Conservation (phyloP, 148 eudicot genomes). For the Heliosperma pusillum region DNA sequence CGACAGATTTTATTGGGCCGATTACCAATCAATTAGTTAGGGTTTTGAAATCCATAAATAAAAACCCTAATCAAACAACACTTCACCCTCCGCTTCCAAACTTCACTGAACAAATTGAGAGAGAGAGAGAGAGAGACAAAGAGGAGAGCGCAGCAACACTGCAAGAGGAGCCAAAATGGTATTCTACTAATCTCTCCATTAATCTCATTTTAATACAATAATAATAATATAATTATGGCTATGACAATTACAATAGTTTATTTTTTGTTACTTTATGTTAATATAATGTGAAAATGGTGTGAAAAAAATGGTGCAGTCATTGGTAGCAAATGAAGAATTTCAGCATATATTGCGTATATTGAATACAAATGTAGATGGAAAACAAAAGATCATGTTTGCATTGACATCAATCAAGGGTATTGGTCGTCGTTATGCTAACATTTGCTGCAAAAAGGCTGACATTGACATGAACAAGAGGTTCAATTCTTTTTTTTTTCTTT, state of each 20-base stretch:
- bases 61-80: background rate
- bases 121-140: too few relatives aligned
- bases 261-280: background rate
- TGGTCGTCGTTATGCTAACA: conserved; percentile 88
- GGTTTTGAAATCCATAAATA: background rate
- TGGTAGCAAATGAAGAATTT: conserved; percentile 79
- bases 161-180: background rate
- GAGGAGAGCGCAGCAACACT: background rate
- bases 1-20: background rate
- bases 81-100: too few relatives aligned
- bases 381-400: conserved; percentile 96
- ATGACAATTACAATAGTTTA: too few relatives aligned
- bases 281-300: too few relatives aligned
- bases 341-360: conserved; percentile 89
- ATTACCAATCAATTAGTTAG: background rate
- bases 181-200: background rate
- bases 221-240: background rate
- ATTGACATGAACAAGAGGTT: conserved; percentile 97
- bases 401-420: conserved; percentile 94
- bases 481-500: too few relatives aligned
- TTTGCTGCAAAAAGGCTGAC: conserved; percentile 93
- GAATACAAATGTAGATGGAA: conserved; percentile 93
- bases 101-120: too few relatives aligned
- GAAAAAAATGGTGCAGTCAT: conserved; percentile 34
- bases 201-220: too few relatives aligned